Evolutionary conservation across 345 rosid genomes (phyloP).

Genomic region (Boechera divaricarpa): DNA sequence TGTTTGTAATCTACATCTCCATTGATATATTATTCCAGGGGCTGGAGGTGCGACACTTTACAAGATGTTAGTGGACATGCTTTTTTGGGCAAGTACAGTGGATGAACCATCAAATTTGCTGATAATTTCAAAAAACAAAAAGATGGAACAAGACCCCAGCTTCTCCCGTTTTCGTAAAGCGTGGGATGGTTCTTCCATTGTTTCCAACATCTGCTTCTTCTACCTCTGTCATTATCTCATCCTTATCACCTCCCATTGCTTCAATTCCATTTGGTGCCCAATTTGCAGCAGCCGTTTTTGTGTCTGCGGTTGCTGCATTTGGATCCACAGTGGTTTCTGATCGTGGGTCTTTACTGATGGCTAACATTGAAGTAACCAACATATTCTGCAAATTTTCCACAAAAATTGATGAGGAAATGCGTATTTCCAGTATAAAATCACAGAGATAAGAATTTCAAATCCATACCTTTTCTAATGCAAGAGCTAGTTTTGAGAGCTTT

Average conservation of each 20-base stretch:
- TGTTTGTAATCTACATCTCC: too few species aligned
- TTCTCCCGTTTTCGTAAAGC: too few species aligned
- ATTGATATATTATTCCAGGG: too few species aligned
- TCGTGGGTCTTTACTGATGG: constrained; percentile 55
- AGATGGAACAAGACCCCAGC: too few species aligned
- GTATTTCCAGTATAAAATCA: neutral
- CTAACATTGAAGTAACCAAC: constrained; percentile 75
- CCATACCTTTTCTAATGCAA: constrained; percentile 88
- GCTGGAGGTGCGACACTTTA: too few species aligned
- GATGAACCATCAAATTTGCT: too few species aligned
- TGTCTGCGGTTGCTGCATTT: constrained; percentile 45
- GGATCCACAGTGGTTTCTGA: constrained; percentile 46
- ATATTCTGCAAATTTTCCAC: constrained; percentile 58
- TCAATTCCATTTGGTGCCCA: constrained; percentile 67
- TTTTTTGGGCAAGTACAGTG: too few species aligned
- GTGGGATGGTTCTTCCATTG: constrained; percentile 61
- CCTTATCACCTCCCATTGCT: constrained; percentile 60
- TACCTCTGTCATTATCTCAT: constrained; percentile 75
- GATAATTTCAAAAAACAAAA: too few species aligned
- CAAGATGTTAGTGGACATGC: too few species aligned
- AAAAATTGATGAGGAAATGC: neutral
- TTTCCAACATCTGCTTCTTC: constrained; percentile 75
- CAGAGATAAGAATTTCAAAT: constrained; percentile 4
- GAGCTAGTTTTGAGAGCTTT: constrained; percentile 88
- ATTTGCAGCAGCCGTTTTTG: constrained; percentile 40